These are phyloP conservation scores for Adansonia grandidieri DNA, from an alignment of 441 rosid genomes.

Conservation along the genomic window DNA sequence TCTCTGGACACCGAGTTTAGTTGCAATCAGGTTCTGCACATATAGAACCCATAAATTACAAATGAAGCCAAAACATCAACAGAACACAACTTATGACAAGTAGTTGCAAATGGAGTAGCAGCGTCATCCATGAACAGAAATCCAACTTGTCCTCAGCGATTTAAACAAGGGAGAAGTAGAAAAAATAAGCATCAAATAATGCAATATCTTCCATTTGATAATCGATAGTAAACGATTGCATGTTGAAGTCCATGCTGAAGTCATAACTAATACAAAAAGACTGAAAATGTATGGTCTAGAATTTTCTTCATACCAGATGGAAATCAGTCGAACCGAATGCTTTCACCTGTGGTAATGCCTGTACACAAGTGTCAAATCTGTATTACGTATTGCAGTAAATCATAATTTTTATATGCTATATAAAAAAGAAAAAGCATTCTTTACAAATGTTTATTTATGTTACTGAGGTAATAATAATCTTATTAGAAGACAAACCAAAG, in stretches of 20 bases:
- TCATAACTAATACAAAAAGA: not conserved
- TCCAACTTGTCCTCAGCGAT: not conserved
- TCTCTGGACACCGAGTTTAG: constrained; percentile 85
- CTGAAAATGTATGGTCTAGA: constrained; percentile 6
- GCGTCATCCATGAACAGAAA: not conserved
- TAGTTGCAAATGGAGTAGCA: not conserved
- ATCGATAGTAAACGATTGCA: not conserved
- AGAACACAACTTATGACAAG: not conserved
- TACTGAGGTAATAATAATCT: not conserved
- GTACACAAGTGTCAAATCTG: constrained; percentile 28
- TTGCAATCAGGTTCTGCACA: constrained; percentile 81
- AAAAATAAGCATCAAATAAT: not conserved
- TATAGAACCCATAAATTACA: constrained; percentile 28
- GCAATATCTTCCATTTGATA: not conserved
- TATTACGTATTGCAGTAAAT: constrained; percentile 25
- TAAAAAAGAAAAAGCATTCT: not conserved
- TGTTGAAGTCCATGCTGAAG: not conserved
- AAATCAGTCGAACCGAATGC: constrained; percentile 71
- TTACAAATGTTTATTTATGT: not conserved
- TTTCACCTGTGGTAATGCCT: constrained; percentile 75
- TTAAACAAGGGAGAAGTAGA: not conserved
- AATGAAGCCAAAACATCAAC: not conserved
- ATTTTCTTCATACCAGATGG: constrained; percentile 60
- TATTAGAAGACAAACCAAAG: not conserved
- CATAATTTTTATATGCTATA: not conserved